Base-by-base conservation (phyloP, 352 stramenopile species). In the Pythium dissotocum region DNA sequence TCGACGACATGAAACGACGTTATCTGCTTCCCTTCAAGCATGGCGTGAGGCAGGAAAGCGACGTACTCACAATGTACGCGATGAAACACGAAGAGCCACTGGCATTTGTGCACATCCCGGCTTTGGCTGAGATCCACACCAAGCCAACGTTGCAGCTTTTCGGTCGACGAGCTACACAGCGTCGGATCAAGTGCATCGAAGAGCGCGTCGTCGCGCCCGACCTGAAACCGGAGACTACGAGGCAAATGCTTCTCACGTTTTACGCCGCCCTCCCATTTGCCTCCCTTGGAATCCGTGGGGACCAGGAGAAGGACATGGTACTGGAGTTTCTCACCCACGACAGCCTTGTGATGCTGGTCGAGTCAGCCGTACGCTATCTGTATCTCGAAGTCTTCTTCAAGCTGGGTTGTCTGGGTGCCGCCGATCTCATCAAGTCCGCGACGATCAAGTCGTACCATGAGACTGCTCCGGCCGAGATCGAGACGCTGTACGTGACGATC, bases 1-100 rank as follows among this genome's bases (percentile, higher is more conserved):
- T 93, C 49, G 76, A 91, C 49, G 85, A 91, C 46, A 89, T 93
- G 70, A 91, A 91, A 73, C 78, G 72, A 24, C 77, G 82, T 49
- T 93, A 87, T 30, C 40, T 93, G 44, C 65, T 88, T 32, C 85
- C 85, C 0, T 93, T 91, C 54, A 89, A 88, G 51, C 62, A 86
- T 16, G 75, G 76, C 1, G 67, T 49, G 5, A 61, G 70, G 13
- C 56, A 73, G 7, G 64, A 83, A 35, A 57, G 58, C n/a, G 78
- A 90, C 59, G 72, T 87, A 6, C 68, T 87, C n/a, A 71, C 80
- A 4, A 67, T 69, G 2, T 85, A 76, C 42, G 82, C 74, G 32
- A 82, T 80, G 48, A 82, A 82, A 35, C 60, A 76, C 60, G 58
- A 80, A 32, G 73, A 74, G 10, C 68, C 66, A 0, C 28, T 62